These are phyloP conservation scores for Pythium folliculosum DNA, from an alignment of 352 stramenopile genomes.

Conservation along the genomic window DNA sequence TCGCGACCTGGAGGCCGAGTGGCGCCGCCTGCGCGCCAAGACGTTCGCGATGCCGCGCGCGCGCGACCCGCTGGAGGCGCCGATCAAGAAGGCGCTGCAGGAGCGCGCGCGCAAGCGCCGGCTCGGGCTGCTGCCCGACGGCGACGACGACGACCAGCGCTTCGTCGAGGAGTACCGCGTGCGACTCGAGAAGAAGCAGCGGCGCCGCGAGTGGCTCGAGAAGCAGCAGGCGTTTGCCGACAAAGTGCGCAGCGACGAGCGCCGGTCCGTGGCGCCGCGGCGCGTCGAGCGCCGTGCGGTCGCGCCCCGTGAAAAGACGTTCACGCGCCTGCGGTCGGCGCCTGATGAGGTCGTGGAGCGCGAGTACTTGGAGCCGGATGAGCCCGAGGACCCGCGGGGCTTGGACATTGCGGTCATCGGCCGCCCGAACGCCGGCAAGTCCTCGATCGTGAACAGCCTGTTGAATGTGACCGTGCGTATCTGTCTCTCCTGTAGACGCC, in stretches of 20 bases:
- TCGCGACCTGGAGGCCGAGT: slow-evolving; percentile 29
- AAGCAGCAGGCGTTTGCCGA: slow-evolving; percentile 15
- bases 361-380: slow-evolving; percentile 74
- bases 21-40: slow-evolving; percentile 28
- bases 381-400: slow-evolving; percentile 61
- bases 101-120: slow-evolving; percentile 30
- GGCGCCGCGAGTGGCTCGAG: slow-evolving; percentile 20
- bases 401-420: slow-evolving; percentile 84
- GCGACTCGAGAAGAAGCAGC: slow-evolving; percentile 20
- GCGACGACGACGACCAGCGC: slow-evolving; percentile 28
- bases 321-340: slow-evolving; percentile 60
- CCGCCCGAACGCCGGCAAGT: slow-evolving; percentile 87
- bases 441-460: slow-evolving; percentile 82
- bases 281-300: slow-evolving; percentile 20
- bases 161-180: slow-evolving; percentile 21
- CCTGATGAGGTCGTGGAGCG: slow-evolving; percentile 69
- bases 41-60: slow-evolving; percentile 20
- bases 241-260: slow-evolving; percentile 3
- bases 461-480: slow-evolving; percentile 63
- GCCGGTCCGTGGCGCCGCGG: slow-evolving; percentile 1
- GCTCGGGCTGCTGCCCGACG: slow-evolving; percentile 27
- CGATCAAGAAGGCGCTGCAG: slow-evolving; percentile 29
- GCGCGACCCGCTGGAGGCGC: slow-evolving; percentile 25
- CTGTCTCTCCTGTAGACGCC: background rate
- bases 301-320: slow-evolving; percentile 62